A percentile compares a stretch with the other conserved stretches of the same genome.
These are phyloP conservation scores for Cutaneotrichosporon dermatis DNA, from an alignment of 1,284 basidiomycete species.

Conservation along the genomic window DNA sequence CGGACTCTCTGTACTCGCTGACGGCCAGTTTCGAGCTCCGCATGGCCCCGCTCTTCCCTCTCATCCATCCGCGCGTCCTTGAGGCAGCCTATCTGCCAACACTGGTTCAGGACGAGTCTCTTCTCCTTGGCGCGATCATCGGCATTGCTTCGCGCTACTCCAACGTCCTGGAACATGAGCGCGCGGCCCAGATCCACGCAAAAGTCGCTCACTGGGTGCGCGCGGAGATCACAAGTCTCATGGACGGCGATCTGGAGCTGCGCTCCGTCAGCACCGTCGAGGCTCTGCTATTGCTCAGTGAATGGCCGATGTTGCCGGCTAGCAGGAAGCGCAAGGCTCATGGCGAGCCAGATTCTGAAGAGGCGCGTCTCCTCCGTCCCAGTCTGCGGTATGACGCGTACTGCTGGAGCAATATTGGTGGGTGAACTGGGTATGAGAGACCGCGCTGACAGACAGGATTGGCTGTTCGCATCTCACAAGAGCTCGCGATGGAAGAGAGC, in stretches of 20 bases:
- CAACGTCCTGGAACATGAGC: slow-evolving; percentile 2
- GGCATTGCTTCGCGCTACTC: slow-evolving; percentile 17
- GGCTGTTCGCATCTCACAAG: slow-evolving; percentile 16
- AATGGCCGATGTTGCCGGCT: slow-evolving; percentile 16
- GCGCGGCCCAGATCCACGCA: slow-evolving; percentile 5
- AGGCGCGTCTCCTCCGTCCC: slow-evolving; percentile 9
- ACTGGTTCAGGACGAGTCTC: slow-evolving; percentile 7
- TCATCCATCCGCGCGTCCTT: slow-evolving; percentile 10
- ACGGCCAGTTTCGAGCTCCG: slow-evolving; percentile 12
- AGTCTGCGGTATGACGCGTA: slow-evolving; percentile 16
- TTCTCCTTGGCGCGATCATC: slow-evolving; percentile 14
- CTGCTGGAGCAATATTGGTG: slow-evolving; percentile 15
- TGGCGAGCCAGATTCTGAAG: slow-evolving; percentile 5
- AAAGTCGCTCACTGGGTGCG: slow-evolving; percentile 13
- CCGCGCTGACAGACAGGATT: not conserved
- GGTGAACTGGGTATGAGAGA: not conserved
- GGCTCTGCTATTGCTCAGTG: slow-evolving; percentile 13
- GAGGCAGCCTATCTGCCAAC: slow-evolving; percentile 12
- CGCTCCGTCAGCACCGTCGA: slow-evolving; percentile 11
- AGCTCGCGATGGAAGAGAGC: slow-evolving; percentile 16
- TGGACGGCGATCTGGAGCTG: slow-evolving; percentile 13
- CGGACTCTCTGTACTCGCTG: not conserved
- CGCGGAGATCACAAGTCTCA: slow-evolving; percentile 3
- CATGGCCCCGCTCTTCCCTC: slow-evolving; percentile 17
- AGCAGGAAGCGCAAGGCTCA: not conserved